Percentiles rank a stretch among this genome's conserved stretches.
phyloP scores from a whole-genome alignment of 176 grass and related monocot genomes.

The Bonia amplexicaulis region DNA sequence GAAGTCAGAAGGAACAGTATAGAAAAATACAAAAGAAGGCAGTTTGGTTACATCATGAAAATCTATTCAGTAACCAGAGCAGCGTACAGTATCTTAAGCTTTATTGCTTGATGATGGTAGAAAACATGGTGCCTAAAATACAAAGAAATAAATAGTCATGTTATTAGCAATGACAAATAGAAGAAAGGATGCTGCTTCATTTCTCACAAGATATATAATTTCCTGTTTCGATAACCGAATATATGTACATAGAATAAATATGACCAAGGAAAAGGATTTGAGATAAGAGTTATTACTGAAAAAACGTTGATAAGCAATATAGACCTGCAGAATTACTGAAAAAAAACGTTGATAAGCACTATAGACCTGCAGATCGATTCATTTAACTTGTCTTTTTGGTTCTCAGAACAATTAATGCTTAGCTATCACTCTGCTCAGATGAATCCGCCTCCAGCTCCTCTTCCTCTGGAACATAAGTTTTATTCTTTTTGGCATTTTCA shows the following conservation, averaged over 20 bases:
- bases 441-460: not conserved
- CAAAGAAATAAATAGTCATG: not conserved
- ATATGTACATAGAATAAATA: constrained; percentile 9
- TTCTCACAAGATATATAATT: not conserved
- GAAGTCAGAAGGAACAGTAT: not conserved
- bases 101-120: not conserved
- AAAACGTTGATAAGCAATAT: not conserved
- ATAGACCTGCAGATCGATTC: constrained; percentile 2
- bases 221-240: not conserved
- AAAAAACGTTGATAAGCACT: not conserved
- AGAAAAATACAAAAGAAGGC: not conserved
- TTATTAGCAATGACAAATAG: not conserved
- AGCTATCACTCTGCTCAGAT: constrained; percentile 33
- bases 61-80: not conserved
- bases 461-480: constrained; percentile 26
- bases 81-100: not conserved
- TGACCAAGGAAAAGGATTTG: not conserved
- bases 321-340: not conserved
- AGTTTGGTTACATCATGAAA: not conserved
- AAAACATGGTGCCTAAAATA: not conserved
- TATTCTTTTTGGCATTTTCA: constrained; percentile 34
- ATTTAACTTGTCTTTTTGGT: not conserved
- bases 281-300: constrained; percentile 8
- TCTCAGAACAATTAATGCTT: constrained; percentile 2
- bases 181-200: not conserved